Base-by-base conservation (phyloP, 2,329 filamentous ascomycete genomes). In the Alternaria incomplexa region DNA sequence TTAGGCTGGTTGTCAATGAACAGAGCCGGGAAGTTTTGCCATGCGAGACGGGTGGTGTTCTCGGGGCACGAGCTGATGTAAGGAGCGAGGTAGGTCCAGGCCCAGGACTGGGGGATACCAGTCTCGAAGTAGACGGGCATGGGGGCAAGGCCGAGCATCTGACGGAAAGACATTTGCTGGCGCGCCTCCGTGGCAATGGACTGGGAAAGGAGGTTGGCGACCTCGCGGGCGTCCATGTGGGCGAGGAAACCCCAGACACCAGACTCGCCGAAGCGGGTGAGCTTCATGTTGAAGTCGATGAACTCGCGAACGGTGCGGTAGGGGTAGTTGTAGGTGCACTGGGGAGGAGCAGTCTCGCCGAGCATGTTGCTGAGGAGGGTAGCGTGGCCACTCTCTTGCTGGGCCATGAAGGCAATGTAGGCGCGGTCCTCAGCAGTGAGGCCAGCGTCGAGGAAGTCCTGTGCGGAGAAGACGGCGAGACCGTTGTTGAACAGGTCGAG, bases 301-400 rank as follows among this genome's bases (percentile, higher is more conserved):
- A 88, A 95, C 79, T 96, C 92, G 57, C 85, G 87, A 0, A 95
- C 89, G 30, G 88, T 93, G 58, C 82, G 87, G 75, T 88, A 92
- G 1, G 92, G 92, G 76, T 96, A 96, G 81, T 93, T 89, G 83
- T 96, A 96, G 0, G 86, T 89, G 82, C 92, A 96, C 77, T 93
- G 90, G 56, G 85, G 84, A 0, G 92, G 91, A 0, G 92, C 83
- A 58, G 81, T 90, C 62, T 87, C 78, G 10, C 93, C 92, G 2
- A 96, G 88, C 81, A 96, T 91, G 81, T 94, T 93, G 75, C 86
- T 88, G 36, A 96, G 78, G 4, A 94, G 83, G 0, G 91, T 94
- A 1, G 91, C 90, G 75, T 96, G 92, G 6, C 92, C 92, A 57
- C 88, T 81, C 75, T 95, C 92, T 75, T 95, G 92, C 32, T 92